Evolutionary conservation across 768 basidiomycete genomes (phyloP).

Genomic region (Tulasnella sp.): DNA sequence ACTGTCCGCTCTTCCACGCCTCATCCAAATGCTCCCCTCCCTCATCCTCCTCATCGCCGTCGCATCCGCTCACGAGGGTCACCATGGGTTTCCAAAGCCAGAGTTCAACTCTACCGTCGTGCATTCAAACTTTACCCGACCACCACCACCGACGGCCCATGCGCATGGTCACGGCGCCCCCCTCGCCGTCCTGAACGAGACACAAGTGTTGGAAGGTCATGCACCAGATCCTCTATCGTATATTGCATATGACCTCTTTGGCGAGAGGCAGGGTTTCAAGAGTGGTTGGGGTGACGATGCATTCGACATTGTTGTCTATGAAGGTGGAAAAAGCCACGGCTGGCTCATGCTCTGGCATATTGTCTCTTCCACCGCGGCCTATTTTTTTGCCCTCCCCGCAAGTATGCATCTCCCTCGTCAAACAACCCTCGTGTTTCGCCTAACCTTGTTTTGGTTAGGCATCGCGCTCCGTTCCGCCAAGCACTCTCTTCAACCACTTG

Average conservation of each 20-base stretch:
- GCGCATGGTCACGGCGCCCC: slow-evolving; percentile 16
- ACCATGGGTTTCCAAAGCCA: slow-evolving; percentile 4
- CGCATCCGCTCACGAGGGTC: slow-evolving; percentile 10
- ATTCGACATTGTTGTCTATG: slow-evolving; percentile 10
- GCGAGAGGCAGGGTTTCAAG: not conserved
- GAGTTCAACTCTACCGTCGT: not conserved
- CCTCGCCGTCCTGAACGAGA: slow-evolving; percentile 48
- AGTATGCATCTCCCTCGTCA: slow-evolving; percentile 36
- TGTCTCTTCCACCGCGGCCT: slow-evolving; percentile 63
- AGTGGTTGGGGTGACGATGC: slow-evolving; percentile 7
- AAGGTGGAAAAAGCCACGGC: slow-evolving; percentile 24
- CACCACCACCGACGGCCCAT: not conserved
- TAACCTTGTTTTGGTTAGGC: slow-evolving; percentile 32
- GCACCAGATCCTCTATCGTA: slow-evolving; percentile 67
- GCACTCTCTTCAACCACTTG: slow-evolving; percentile 48
- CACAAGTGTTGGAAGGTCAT: slow-evolving; percentile 52
- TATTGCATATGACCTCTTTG: slow-evolving; percentile 59
- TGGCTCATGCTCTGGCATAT: slow-evolving; percentile 67
- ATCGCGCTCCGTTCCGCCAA: slow-evolving; percentile 70
- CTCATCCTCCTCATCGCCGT: too few species aligned
- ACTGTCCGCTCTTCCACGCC: too few species aligned
- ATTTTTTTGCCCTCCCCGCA: slow-evolving; percentile 69
- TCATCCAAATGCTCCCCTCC: too few species aligned
- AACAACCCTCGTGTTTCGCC: not conserved
- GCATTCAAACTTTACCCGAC: slow-evolving; percentile 2